A percentile compares a stretch with the other conserved stretches of the same genome.
Evolutionary conservation across 257 asterid species (phyloP).

Genomic region (Solanum phureja): DNA sequence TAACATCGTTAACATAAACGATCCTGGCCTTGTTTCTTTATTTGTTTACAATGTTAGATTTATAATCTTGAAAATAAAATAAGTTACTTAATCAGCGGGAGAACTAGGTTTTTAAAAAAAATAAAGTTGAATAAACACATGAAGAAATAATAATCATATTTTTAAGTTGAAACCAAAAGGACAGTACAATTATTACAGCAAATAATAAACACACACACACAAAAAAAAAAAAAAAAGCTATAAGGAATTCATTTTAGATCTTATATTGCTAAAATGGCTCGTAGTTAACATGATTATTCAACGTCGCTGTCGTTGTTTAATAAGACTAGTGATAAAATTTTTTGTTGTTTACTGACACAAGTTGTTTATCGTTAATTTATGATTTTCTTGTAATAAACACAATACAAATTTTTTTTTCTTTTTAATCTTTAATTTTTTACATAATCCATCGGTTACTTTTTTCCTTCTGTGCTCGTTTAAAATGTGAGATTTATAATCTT

Average conservation of each 20-base stretch:
- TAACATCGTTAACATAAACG: not conserved
- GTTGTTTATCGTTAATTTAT: not conserved
- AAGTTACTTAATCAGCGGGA: not conserved
- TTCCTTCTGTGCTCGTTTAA: not conserved
- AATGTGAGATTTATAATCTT: not conserved
- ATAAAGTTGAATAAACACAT: not conserved
- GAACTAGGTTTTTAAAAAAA: not conserved
- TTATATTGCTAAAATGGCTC: not conserved
- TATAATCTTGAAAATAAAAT: not conserved
- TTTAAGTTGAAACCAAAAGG: not conserved
- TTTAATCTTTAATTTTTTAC: not conserved
- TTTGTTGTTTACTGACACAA: not conserved
- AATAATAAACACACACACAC: not conserved
- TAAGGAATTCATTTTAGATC: not conserved
- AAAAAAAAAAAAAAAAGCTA: not conserved
- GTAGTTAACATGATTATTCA: not conserved
- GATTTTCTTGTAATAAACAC: not conserved
- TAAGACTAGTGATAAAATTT: not conserved
- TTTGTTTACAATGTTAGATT: not conserved
- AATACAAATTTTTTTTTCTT: not conserved
- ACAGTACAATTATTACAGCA: not conserved
- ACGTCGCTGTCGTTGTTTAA: not conserved
- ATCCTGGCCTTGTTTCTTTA: not conserved
- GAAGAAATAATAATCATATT: not conserved
- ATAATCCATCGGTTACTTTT: not conserved